Evolutionary conservation across 2,329 filamentous ascomycete species (phyloP), one percentile per base, ranked within the genome.

Genomic region (Penicillium sp.): DNA sequence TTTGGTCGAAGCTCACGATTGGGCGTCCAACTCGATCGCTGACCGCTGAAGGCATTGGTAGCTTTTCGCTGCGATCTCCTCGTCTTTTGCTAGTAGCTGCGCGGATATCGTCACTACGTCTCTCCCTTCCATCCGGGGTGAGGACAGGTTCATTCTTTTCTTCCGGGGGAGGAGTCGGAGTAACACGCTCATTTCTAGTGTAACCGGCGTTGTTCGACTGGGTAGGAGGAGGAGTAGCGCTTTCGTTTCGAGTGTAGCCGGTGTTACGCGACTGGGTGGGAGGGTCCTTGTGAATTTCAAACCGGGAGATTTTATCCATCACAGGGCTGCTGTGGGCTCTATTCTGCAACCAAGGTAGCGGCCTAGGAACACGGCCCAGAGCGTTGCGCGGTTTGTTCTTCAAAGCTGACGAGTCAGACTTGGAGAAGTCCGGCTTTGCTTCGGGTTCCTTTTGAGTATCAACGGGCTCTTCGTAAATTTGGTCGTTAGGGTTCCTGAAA

Each of bases 1-100:
- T 84, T 69, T 84, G 84, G 77, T 96, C 85, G 82, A 97, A 97
- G 83, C 93, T 97, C 82, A 97, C 93, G 81, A 97, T 97, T 62
- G 93, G 93, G 72, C 93, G 87, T 67, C 91, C 91, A 67, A 90
- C 89, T 70, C 84, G 89, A 78, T 97, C 89, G 78, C 92, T 97
- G 75, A 97, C 92, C 69, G 90, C 88, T 53, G 90, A 91, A 63
- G 93, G 93, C 69, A 89, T 93, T 29, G 92, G 93, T 60, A 97
- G 81, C 72, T 90, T 95, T 56, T 87, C 77, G 75, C 92, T 97
- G 70, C 92, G 87, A 75, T 96, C 91, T 72, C 87, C 92, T 62
- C 94, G 80, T 72, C 82, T 88, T 84, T 95, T 95, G 76, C 90
- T 94, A 8, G 93, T 97, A 53, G 93, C 93, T 64, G 90, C 86